Base-by-base conservation (phyloP, 371 early-diverging fungal species). In the Catenaria anguillulae region DNA sequence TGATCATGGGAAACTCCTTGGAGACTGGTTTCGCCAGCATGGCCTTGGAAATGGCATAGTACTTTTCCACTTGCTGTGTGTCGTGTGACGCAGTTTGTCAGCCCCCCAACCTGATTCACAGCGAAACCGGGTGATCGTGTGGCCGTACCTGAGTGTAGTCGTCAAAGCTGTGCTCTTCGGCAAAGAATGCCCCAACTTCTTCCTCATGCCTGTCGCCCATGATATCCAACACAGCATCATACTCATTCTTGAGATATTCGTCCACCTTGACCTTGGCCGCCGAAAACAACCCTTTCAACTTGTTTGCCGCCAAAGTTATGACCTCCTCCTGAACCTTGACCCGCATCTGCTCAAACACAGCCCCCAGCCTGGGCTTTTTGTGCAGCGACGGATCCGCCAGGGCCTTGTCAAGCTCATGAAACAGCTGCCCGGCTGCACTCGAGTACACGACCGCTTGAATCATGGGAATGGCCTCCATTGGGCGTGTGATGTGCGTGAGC, bases 1-100 rank as follows among this genome's bases (percentile, higher is more conserved):
- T 75, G 15, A 79, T 66, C 67, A 79, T 66, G 0, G 76, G 75
- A 24, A 79, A 59, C 63, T 76, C 77, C 13, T 73, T 67, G 17
- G 66, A 58, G 24, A 68, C 63, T 0, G 70, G 67, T 31, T 70
- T 63, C 26, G 59, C 61, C 42, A 71, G 61, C 29, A 80, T 70
- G 33, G 68, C 59, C 6, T 64, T 23, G 4, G 75, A 70, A 15
- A 77, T 58, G 0, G 52, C 62, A 5, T 74, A 55, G 63, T 73
- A 78, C 48, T 72, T 70, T 43, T 78, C 76, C 54, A 80, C 76
- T 68, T 80, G 69, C 73, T 77, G 45, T 61, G 0, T 5, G 0
- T n/a, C n/a, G n/a, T n/a, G 23, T n/a, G n/a, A n/a, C n/a, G n/a
- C n/a, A n/a, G n/a, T n/a, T n/a, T n/a, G n/a, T n/a, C n/a, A n/a